These are phyloP conservation scores for Jacaranda copaia DNA, from an alignment of 257 asterid genomes.

Conservation along the genomic window DNA sequence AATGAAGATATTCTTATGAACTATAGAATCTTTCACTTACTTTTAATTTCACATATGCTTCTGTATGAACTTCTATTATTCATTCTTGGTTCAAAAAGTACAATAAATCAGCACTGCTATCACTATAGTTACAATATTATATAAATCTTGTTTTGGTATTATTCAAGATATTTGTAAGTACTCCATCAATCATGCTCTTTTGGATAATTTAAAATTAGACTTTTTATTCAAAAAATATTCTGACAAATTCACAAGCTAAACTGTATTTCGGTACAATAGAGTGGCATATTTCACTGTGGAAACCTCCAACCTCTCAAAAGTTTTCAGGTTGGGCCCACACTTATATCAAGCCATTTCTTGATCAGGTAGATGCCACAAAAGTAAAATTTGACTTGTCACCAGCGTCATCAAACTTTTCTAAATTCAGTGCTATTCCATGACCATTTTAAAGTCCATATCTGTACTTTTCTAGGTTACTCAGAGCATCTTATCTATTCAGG, in stretches of 20 bases:
- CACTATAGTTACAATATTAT: neutral
- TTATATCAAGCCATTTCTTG: neutral
- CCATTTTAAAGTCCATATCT: neutral
- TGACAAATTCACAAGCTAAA: neutral
- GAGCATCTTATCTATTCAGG: too few relatives aligned
- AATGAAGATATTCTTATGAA: too few relatives aligned
- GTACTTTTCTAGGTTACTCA: neutral
- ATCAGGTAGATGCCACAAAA: neutral
- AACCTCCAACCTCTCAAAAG: neutral
- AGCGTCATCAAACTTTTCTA: neutral
- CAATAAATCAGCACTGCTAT: neutral
- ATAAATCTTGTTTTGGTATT: neutral
- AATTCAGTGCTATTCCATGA: neutral
- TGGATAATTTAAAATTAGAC: too few relatives aligned
- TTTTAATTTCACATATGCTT: neutral
- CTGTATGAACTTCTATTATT: neutral
- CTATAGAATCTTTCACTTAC: too few relatives aligned
- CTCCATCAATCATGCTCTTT: too few relatives aligned
- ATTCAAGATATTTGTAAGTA: too few relatives aligned
- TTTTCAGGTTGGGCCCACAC: neutral
- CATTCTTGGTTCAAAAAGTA: neutral
- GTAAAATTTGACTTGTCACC: neutral
- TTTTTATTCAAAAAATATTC: neutral
- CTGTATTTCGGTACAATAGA: neutral
- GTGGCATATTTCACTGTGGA: neutral